A percentile compares a stretch with the other conserved stretches of the same genome.
phyloP scores from a whole-genome alignment of 2,329 filamentous ascomycete genomes.

The Fusarium sp. region DNA sequence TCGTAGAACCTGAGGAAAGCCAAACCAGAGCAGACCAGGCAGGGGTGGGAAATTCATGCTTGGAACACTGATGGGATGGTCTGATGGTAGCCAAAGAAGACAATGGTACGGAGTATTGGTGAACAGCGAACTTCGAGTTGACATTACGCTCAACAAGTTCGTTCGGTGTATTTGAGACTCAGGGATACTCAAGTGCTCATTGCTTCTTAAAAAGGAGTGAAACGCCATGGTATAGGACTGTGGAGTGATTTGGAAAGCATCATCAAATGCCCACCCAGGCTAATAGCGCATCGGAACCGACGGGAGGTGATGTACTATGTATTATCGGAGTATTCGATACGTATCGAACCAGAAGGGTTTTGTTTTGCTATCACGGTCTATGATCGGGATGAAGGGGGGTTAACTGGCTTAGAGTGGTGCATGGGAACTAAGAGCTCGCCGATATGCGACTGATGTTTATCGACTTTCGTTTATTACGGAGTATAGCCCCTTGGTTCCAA shows the following conservation, averaged over 20 bases:
- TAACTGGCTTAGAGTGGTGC: neutral
- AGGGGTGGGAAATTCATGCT: constrained; percentile 12
- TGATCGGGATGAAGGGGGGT: no score
- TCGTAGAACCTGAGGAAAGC: constrained; percentile 40
- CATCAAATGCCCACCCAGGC: neutral
- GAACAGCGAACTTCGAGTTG: neutral
- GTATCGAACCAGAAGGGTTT: neutral
- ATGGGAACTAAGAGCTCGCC: neutral
- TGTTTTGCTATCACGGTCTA: neutral
- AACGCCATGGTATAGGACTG: neutral
- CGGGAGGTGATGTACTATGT: neutral
- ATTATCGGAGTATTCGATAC: neutral
- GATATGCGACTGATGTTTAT: neutral
- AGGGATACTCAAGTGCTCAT: neutral
- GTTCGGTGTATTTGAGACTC: neutral
- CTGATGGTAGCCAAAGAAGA: no score
- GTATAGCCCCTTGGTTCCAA: constrained; percentile 23
- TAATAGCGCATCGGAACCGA: neutral
- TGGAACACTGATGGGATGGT: no score
- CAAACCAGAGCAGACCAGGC: constrained; percentile 2
- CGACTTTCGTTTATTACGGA: neutral
- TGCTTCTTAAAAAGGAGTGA: neutral
- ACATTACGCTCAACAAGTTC: neutral
- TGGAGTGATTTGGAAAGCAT: no score
- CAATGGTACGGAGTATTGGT: no score